phyloP scores from a whole-genome alignment of 2,329 filamentous ascomycete genomes.

The Xylariaceae sp. region DNA sequence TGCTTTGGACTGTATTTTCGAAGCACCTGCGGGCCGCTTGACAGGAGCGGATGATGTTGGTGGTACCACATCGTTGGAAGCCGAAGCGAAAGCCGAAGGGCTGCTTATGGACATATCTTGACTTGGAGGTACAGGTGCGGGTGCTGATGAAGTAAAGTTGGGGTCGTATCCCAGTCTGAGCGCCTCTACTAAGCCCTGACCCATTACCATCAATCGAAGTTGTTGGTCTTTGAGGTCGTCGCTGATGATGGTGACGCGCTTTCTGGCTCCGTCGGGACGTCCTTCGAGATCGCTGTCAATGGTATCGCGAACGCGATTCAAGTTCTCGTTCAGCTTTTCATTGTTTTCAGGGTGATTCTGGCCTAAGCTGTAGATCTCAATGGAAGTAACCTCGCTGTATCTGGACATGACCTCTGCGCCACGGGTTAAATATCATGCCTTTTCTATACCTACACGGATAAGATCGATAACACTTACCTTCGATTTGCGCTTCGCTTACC shows the following conservation, averaged over 20 bases:
- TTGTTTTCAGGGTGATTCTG: slow-evolving; percentile 60
- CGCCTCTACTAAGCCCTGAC: no score
- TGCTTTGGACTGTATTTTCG: slow-evolving; percentile 44
- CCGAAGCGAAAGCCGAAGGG: slow-evolving; percentile 13
- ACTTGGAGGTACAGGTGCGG: slow-evolving; percentile 13
- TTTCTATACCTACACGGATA: not conserved
- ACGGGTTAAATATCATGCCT: slow-evolving; percentile 1
- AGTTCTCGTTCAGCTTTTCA: slow-evolving; percentile 45
- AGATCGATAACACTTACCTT: slow-evolving; percentile 44
- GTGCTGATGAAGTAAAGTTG: no score
- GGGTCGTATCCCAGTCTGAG: no score
- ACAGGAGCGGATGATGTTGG: slow-evolving; percentile 32
- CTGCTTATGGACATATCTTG: slow-evolving; percentile 34
- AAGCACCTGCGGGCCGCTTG: slow-evolving; percentile 35
- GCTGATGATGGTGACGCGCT: slow-evolving; percentile 73
- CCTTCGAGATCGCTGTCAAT: slow-evolving; percentile 34
- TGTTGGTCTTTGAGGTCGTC: slow-evolving; percentile 44
- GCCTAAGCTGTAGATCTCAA: slow-evolving; percentile 84
- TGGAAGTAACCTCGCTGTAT: slow-evolving; percentile 68
- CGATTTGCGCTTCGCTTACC: slow-evolving; percentile 65
- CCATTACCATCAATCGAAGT: no score
- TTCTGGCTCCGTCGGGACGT: slow-evolving; percentile 50
- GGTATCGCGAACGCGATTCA: no score
- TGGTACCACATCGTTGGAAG: slow-evolving; percentile 20
- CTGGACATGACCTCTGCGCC: slow-evolving; percentile 56